Base-by-base conservation (phyloP, 2,329 filamentous ascomycete species). In the Fusarium sp. region DNA sequence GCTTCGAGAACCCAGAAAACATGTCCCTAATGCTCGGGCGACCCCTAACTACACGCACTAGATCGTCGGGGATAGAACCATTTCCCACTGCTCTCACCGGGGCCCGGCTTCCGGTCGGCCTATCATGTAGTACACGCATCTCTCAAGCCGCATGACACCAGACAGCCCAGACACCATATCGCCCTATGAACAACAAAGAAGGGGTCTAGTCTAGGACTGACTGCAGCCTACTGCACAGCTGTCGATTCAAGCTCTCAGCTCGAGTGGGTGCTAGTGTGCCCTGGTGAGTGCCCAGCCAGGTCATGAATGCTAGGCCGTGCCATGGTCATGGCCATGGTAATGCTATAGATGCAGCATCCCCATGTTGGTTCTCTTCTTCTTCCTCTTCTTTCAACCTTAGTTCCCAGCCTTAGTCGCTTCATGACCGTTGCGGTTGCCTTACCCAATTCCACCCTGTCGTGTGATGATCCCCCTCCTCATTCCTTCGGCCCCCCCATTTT, bases 61-160 rank as follows among this genome's bases (percentile, higher is more conserved):
- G 41, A 55, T 33, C 27, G n/a, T 55, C 56, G 25, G 38, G 52
- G 44, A 39, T 50, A 29, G 44, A 41, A 20, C 65, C 59, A 41
- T 57, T 57, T 57, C 54, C 41, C 54, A 49, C 54, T 57, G 54
- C 33, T 18, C 53, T 45, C 52, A 71, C 50, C 55, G 50, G 69
- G 38, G 46, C 25, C 66, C 55, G 41, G 57, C 41, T 57, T 39
- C 57, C 45, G 49, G 41, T 42, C 44, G 47, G 41, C 71, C 71
- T 73, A 73, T 73, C 31, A 54, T 59, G 53, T 62, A 62, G 53
- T 70, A 73, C 71, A 73, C 52, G 70, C 52, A 47, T 54, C 42
- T 63, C 54, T 45, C 47, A 68, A 63, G 52, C 61, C 31, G 42
- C 53, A 56, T 60, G 57, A 31, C 36, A 49, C 41, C 54, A 57